Conservation (phyloP, 177 flowering plant genomes). For the Vitis hybrid region DNA sequence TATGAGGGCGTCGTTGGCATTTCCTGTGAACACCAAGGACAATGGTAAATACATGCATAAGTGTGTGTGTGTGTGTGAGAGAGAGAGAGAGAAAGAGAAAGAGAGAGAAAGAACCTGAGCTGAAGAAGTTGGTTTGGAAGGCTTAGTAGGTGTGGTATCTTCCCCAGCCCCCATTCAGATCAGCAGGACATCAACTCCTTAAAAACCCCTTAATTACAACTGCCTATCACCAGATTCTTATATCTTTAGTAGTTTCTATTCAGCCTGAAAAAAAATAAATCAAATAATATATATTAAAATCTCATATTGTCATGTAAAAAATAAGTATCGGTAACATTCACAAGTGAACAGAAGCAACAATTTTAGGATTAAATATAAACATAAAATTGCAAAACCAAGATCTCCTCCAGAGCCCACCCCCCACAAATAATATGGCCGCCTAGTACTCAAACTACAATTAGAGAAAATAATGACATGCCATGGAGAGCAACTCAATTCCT, state of each 20-base stretch:
- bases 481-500: too few species aligned
- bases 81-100: constrained; percentile 4
- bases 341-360: too few species aligned
- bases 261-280: background rate
- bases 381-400: too few species aligned
- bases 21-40: constrained; percentile 45
- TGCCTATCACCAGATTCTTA: constrained; percentile 7
- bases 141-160: constrained; percentile 54
- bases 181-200: constrained; percentile 2
- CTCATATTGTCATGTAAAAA: too few species aligned
- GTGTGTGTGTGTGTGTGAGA: background rate
- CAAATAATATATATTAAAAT: too few species aligned
- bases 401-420: too few species aligned
- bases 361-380: too few species aligned
- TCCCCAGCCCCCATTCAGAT: constrained; percentile 68
- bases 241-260: constrained; percentile 9
- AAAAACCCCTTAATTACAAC: constrained; percentile 9
- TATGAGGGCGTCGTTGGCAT: constrained; percentile 60
- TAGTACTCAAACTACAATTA: too few species aligned
- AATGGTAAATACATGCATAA: background rate
- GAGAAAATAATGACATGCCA: too few species aligned
- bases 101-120: constrained; percentile 45
- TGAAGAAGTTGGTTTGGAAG: constrained; percentile 56
- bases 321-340: too few species aligned
- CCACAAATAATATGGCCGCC: too few species aligned